These are phyloP conservation scores for Triangularia setosa DNA, from an alignment of 2,329 filamentous ascomycete genomes.

Conservation along the genomic window DNA sequence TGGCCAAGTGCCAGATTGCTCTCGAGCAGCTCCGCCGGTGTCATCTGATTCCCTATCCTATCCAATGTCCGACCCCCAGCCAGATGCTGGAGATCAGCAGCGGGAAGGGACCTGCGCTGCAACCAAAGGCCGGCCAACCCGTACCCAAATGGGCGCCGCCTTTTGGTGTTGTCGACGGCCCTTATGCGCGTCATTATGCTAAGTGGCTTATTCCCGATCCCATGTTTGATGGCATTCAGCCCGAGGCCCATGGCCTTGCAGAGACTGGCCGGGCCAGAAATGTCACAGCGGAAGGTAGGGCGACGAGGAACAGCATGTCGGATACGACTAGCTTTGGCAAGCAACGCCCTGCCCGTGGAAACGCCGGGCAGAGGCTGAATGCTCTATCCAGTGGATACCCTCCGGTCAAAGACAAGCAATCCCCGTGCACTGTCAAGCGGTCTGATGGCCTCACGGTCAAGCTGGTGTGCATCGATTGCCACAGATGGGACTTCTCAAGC, in stretches of 20 bases:
- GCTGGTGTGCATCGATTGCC: conserved; percentile 83
- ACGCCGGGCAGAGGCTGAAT: conserved; percentile 60
- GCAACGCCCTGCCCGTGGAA: conserved; percentile 46
- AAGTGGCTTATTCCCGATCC: conserved; percentile 92
- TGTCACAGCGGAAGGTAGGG: conserved; percentile 63
- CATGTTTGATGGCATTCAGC: conserved; percentile 69
- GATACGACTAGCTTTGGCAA: conserved; percentile 49
- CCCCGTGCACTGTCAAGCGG: conserved; percentile 79
- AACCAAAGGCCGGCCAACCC: conserved; percentile 56
- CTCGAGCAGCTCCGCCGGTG: conserved; percentile 92
- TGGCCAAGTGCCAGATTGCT: conserved; percentile 90
- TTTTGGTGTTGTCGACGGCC: conserved; percentile 86
- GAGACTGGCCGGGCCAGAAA: conserved; percentile 42
- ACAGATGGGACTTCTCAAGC: conserved; percentile 88
- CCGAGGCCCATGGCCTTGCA: conserved; percentile 41
- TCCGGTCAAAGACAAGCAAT: conserved; percentile 73
- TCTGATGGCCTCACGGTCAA: conserved; percentile 84
- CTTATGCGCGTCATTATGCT: conserved; percentile 90
- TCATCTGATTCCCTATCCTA: conserved; percentile 85
- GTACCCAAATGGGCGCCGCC: conserved; percentile 76
- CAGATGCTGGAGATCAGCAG: conserved; percentile 67
- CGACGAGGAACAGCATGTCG: conserved; percentile 70
- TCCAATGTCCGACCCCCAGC: conserved; percentile 61
- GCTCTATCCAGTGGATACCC: conserved; percentile 67
- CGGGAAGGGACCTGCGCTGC: conserved; percentile 69